Evolutionary conservation across 2,329 filamentous ascomycete species (phyloP).

Genomic region (Acarospora socialis): DNA sequence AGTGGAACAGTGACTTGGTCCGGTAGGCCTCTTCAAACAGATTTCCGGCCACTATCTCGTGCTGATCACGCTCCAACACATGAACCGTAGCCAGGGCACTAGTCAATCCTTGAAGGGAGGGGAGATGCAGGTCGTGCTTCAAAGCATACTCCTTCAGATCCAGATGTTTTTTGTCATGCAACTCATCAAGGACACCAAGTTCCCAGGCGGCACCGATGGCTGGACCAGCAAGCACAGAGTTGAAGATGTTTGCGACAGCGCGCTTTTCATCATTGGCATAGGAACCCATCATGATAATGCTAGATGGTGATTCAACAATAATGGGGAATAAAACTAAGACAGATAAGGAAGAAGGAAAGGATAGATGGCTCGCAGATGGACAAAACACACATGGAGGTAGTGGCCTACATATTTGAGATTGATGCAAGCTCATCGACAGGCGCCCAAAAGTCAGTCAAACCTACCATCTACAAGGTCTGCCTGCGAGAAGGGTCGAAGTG

Average conservation of each 20-base stretch:
- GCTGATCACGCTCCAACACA: neutral
- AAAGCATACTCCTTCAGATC: neutral
- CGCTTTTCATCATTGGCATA: neutral
- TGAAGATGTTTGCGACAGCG: constrained; percentile 2
- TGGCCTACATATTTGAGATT: too few relatives aligned
- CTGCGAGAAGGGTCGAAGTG: too few relatives aligned
- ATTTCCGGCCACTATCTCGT: neutral
- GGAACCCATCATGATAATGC: too few relatives aligned
- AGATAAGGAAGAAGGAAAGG: too few relatives aligned
- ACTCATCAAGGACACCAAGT: constrained; percentile 3
- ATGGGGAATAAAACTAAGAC: too few relatives aligned
- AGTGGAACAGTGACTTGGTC: constrained; percentile 3
- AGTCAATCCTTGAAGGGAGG: constrained; percentile 1
- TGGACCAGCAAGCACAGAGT: constrained; percentile 1
- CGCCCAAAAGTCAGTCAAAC: too few relatives aligned
- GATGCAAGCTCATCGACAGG: too few relatives aligned
- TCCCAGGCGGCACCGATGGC: constrained; percentile 5
- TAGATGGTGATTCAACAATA: too few relatives aligned
- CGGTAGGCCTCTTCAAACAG: constrained; percentile 2
- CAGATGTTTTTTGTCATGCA: neutral
- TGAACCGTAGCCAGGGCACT: constrained; percentile 1
- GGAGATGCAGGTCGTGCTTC: constrained; percentile 1
- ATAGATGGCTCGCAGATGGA: too few relatives aligned
- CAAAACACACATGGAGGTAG: too few relatives aligned
- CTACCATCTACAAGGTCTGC: too few relatives aligned